A percentile compares a stretch with the other conserved stretches of the same genome.
These are phyloP conservation scores for Buddleja alternifolia DNA, from an alignment of 257 asterid species.

Conservation along the genomic window DNA sequence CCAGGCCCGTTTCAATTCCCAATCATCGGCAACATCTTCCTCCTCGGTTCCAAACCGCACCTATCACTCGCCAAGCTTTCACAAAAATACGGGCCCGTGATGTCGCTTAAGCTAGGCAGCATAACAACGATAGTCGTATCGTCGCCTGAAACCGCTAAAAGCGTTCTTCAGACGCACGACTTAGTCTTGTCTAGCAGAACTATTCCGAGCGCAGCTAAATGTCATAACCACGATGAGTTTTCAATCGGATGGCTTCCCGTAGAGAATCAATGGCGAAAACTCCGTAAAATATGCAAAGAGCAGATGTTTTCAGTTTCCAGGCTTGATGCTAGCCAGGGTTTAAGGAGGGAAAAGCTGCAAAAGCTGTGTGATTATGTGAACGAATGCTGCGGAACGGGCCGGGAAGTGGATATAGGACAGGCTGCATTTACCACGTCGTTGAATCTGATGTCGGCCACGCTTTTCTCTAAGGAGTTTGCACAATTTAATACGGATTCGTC, in stretches of 20 bases:
- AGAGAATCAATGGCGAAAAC: slow-evolving; percentile 30
- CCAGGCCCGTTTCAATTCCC: slow-evolving; percentile 41
- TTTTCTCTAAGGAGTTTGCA: slow-evolving; percentile 52
- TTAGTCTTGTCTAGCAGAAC: slow-evolving; percentile 24
- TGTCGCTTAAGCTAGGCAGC: slow-evolving; percentile 36
- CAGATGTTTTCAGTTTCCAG: slow-evolving; percentile 35
- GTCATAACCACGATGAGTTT: slow-evolving; percentile 11
- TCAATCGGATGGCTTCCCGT: slow-evolving; percentile 34
- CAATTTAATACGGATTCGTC: slow-evolving; percentile 42
- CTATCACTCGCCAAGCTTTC: slow-evolving; percentile 36
- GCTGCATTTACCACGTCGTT: slow-evolving; percentile 39
- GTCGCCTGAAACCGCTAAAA: slow-evolving; percentile 31
- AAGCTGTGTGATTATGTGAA: slow-evolving; percentile 35
- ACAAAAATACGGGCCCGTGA: slow-evolving; percentile 33
- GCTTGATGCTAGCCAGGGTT: slow-evolving; percentile 29
- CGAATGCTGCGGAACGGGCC: slow-evolving; percentile 30
- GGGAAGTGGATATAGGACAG: slow-evolving; percentile 34
- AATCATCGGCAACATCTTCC: slow-evolving; percentile 34
- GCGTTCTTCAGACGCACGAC: slow-evolving; percentile 33
- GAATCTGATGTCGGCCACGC: slow-evolving; percentile 46
- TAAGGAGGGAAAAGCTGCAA: slow-evolving; percentile 30
- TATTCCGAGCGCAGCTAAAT: slow-evolving; percentile 6
- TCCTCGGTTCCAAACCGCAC: slow-evolving; percentile 37
- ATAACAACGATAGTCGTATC: slow-evolving; percentile 35
- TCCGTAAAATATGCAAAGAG: slow-evolving; percentile 39